These are phyloP conservation scores for Ailanthus altissimus DNA, from an alignment of 345 rosid genomes.

Conservation along the genomic window DNA sequence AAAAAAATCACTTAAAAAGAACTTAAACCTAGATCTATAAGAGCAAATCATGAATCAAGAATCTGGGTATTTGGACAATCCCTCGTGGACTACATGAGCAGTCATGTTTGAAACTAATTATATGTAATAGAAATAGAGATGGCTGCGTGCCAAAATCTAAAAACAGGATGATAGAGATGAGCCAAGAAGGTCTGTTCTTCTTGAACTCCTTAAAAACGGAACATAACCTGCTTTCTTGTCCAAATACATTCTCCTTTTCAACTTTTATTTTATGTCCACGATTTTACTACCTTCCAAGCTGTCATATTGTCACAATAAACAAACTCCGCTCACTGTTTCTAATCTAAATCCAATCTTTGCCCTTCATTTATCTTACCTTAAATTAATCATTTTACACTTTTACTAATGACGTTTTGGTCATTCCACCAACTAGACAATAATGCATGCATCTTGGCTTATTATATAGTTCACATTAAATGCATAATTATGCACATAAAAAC, in stretches of 20 bases:
- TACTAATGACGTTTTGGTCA: slow-evolving; percentile 26
- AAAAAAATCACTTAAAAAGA: too few relatives aligned
- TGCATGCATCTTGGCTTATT: neutral
- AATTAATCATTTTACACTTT: neutral
- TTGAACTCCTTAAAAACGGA: too few relatives aligned
- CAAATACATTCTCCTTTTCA: neutral
- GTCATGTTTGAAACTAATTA: too few relatives aligned
- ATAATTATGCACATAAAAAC: slow-evolving; percentile 32
- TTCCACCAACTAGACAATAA: neutral
- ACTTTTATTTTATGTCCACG: neutral
- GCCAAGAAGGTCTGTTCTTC: too few relatives aligned
- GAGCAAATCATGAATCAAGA: too few relatives aligned
- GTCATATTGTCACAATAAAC: neutral
- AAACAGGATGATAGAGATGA: too few relatives aligned
- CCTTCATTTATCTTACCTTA: slow-evolving; percentile 3
- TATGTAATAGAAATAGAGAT: too few relatives aligned
- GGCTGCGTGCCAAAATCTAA: too few relatives aligned
- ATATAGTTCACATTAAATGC: slow-evolving; percentile 3
- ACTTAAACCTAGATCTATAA: too few relatives aligned
- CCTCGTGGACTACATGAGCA: too few relatives aligned
- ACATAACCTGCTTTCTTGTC: slow-evolving; percentile 22
- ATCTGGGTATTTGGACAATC: too few relatives aligned
- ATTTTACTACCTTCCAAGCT: slow-evolving; percentile 13
- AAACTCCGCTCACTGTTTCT: neutral
- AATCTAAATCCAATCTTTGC: slow-evolving; percentile 12